Evolutionary conservation across 768 basidiomycete species (phyloP).

Genomic region (Dictyophora rubrovolvata): DNA sequence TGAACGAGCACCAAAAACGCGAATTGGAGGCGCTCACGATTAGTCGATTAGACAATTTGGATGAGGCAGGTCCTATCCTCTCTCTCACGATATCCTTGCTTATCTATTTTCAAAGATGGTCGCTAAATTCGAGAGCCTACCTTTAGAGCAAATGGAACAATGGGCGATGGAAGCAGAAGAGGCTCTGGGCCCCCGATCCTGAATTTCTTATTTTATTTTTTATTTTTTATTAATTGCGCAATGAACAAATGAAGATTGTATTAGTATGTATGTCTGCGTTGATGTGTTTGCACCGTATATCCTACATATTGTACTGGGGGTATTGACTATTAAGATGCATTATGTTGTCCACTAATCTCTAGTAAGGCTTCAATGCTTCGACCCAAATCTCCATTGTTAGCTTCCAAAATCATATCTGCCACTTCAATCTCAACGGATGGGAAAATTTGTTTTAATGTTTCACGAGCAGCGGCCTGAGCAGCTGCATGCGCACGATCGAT

Average conservation of each 20-base stretch:
- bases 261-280: background rate
- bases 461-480: constrained; percentile 58
- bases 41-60: constrained; percentile 42
- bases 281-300: background rate
- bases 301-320: background rate
- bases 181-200: constrained; percentile 11
- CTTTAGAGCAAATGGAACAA: constrained; percentile 53
- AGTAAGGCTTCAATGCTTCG: constrained; percentile 79
- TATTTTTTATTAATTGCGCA: background rate
- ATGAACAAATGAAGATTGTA: background rate
- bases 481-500: constrained; percentile 72
- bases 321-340: background rate
- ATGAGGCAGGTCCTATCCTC: constrained; percentile 32
- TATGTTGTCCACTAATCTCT: constrained; percentile 46
- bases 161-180: constrained; percentile 12
- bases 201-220: background rate
- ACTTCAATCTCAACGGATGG: constrained; percentile 74
- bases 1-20: constrained; percentile 34
- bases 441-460: constrained; percentile 84
- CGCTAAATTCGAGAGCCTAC: constrained; percentile 43
- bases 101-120: constrained; percentile 27
- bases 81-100: constrained; percentile 9
- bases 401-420: constrained; percentile 82
- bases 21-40: constrained; percentile 36
- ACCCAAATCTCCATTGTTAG: constrained; percentile 80